Evolutionary conservation across 2,329 filamentous ascomycete species (phyloP).

Genomic region (Ophiostoma himal-ulmi): DNA sequence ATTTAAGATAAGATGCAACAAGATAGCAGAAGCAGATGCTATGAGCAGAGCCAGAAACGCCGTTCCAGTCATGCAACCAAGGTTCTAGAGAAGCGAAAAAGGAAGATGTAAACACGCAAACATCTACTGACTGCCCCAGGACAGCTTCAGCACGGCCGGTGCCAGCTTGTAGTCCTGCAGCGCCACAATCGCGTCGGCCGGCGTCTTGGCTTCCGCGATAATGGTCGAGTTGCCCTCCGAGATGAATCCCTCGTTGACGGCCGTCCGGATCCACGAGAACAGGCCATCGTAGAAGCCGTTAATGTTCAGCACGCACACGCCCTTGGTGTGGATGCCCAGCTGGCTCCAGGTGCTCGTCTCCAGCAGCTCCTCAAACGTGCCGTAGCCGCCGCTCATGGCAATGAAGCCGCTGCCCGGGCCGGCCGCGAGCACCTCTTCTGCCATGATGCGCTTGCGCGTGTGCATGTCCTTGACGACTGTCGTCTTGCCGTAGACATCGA

Average conservation of each 20-base stretch:
- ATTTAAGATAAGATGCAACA: neutral
- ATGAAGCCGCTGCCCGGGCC: slow-evolving; percentile 84
- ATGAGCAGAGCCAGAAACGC: slow-evolving; percentile 2
- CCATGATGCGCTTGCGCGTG: slow-evolving; percentile 91
- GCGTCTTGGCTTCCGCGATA: slow-evolving; percentile 66
- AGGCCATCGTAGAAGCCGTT: slow-evolving; percentile 90
- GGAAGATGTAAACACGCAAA: too few species aligned
- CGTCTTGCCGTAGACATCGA: slow-evolving; percentile 67
- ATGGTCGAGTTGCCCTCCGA: slow-evolving; percentile 65
- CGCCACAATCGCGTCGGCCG: slow-evolving; percentile 64
- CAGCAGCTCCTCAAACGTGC: slow-evolving; percentile 93
- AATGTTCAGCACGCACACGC: slow-evolving; percentile 78
- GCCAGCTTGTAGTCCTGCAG: slow-evolving; percentile 71
- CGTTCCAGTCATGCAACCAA: slow-evolving; percentile 6
- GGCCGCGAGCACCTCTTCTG: slow-evolving; percentile 72
- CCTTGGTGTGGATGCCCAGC: slow-evolving; percentile 78
- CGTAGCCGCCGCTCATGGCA: slow-evolving; percentile 81
- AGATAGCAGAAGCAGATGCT: neutral
- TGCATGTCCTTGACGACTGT: slow-evolving; percentile 96
- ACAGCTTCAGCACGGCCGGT: slow-evolving; percentile 68
- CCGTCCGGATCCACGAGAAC: slow-evolving; percentile 70
- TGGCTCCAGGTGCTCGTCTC: slow-evolving; percentile 94
- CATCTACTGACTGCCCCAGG: slow-evolving; percentile 65
- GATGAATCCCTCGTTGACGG: slow-evolving; percentile 73
- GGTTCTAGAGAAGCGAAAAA: neutral